Percentiles rank a stretch among this genome's conserved stretches.
These are phyloP conservation scores for Talaromyces borbonicus DNA, from an alignment of 495 filamentous ascomycete species.

Conservation along the genomic window DNA sequence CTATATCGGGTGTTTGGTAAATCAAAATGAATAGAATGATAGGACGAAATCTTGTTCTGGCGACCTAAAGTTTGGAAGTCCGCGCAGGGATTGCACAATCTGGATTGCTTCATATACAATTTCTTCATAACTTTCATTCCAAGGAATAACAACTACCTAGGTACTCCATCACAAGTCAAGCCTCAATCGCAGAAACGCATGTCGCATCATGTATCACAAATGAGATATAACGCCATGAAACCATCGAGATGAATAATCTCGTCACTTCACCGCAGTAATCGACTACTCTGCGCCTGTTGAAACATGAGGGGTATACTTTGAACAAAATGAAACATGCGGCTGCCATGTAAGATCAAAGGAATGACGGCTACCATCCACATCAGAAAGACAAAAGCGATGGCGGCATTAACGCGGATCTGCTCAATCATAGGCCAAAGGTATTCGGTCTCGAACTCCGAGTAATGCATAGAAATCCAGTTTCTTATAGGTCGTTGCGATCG, in stretches of 20 bases:
- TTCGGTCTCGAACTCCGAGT: conserved; percentile 2
- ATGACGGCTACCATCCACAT: conserved; percentile 30
- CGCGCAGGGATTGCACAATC: too few relatives aligned
- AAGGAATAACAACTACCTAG: too few relatives aligned
- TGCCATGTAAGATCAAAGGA: conserved; percentile 26
- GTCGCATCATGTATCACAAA: too few relatives aligned
- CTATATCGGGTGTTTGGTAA: too few relatives aligned
- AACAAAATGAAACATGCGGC: conserved; percentile 15
- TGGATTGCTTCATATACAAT: too few relatives aligned
- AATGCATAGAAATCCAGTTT: conserved; percentile 5
- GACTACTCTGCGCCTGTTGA: conserved; percentile 6
- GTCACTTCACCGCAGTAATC: conserved; percentile 4
- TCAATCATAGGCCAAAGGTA: conserved; percentile 13
- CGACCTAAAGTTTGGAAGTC: too few relatives aligned
- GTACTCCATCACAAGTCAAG: too few relatives aligned
- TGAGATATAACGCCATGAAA: too few relatives aligned
- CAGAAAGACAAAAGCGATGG: conserved; percentile 20
- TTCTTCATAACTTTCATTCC: too few relatives aligned
- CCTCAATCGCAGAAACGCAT: too few relatives aligned
- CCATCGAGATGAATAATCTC: neutral
- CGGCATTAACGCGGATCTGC: conserved; percentile 15
- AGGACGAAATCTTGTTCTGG: too few relatives aligned
- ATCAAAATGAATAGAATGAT: too few relatives aligned
- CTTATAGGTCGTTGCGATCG: conserved; percentile 7
- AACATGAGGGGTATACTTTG: conserved; percentile 8